A percentile compares a stretch with the other conserved stretches of the same genome.
Evolutionary conservation across 2,329 filamentous ascomycete species (phyloP).

Genomic region (Botryosphaeria dothidea): DNA sequence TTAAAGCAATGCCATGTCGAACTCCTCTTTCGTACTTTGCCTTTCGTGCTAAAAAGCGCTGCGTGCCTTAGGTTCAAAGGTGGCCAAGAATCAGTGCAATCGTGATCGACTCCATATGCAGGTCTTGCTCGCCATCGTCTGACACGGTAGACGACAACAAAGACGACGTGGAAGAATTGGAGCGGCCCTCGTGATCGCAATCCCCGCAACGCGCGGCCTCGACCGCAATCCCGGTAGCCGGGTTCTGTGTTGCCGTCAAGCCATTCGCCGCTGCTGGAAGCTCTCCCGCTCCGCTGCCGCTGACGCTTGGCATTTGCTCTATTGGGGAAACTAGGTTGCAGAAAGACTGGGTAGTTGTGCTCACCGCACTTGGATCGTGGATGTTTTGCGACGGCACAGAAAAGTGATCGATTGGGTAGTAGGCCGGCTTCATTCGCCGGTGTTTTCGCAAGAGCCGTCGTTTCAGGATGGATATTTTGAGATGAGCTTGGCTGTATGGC

Average conservation of each 20-base stretch:
- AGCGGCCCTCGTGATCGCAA: background rate
- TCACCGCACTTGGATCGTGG: background rate
- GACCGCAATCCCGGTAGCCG: background rate
- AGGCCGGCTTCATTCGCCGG: background rate
- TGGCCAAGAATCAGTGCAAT: background rate
- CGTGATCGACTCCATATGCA: background rate
- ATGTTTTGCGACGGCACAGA: background rate
- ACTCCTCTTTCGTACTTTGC: no score
- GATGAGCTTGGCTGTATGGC: background rate
- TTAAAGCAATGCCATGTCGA: no score
- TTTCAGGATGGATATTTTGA: background rate
- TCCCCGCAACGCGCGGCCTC: background rate
- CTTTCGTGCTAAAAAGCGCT: background rate
- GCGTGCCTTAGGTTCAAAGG: background rate
- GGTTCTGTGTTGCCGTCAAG: background rate
- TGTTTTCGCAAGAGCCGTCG: background rate
- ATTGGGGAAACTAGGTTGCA: background rate
- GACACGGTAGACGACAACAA: background rate
- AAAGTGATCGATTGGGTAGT: background rate
- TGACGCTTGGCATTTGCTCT: slow-evolving; percentile 1
- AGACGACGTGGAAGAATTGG: background rate
- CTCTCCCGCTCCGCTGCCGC: background rate
- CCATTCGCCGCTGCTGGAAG: background rate
- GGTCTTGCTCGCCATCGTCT: background rate
- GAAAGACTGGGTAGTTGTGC: background rate